Conservation (phyloP, 2,329 filamentous ascomycete species). For the Drechmeria coniospora region DNA sequence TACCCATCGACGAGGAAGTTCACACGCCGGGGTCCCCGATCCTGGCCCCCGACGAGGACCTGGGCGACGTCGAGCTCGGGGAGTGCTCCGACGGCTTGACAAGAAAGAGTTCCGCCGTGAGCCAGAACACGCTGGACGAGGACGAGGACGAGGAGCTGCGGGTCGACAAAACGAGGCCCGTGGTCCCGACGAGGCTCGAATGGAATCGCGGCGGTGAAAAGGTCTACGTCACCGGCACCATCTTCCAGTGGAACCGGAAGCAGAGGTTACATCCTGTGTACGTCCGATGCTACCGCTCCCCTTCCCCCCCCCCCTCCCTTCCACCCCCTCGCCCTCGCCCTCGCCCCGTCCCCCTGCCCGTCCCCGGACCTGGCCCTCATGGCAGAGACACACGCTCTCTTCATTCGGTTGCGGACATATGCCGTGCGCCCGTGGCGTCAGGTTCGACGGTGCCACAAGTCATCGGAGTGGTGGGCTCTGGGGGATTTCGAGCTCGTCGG, state of each 20-base stretch:
- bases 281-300: conserved; percentile 22
- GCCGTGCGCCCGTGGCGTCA: not conserved
- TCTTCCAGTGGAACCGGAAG: conserved; percentile 94
- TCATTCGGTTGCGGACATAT: conserved; percentile 2
- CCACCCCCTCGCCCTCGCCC: not conserved
- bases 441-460: not conserved
- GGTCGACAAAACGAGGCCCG: conserved; percentile 58
- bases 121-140: conserved; percentile 55
- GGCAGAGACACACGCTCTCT: no score
- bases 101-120: conserved; percentile 42
- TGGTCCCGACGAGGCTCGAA: conserved; percentile 71
- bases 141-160: conserved; percentile 64
- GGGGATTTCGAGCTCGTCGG: not conserved
- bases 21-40: conserved; percentile 86
- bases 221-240: conserved; percentile 92
- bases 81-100: conserved; percentile 34
- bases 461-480: not conserved
- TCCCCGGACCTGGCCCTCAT: no score
- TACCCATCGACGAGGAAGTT: conserved; percentile 85
- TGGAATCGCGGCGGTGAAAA: conserved; percentile 76
- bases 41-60: conserved; percentile 51
- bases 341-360: no score
- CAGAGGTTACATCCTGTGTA: conserved; percentile 76
- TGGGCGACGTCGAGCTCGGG: conserved; percentile 32
- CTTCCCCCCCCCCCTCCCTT: not conserved